phyloP scores from a whole-genome alignment of 176 grass and related monocot genomes.

The Areca catechu region DNA sequence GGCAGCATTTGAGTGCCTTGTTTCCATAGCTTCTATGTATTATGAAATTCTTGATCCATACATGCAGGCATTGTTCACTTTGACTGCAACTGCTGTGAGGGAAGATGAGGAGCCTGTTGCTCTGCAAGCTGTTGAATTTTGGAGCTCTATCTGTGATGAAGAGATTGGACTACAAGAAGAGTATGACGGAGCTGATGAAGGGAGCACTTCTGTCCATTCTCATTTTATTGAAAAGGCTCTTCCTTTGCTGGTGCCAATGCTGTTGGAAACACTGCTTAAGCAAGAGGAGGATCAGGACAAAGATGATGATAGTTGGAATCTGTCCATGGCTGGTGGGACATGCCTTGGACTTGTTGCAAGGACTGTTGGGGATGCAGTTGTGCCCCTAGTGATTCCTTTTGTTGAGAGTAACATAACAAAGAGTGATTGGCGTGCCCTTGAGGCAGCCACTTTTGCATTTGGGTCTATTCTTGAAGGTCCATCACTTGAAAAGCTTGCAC shows the following conservation, averaged over 20 bases:
- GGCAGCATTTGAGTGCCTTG: constrained; percentile 78
- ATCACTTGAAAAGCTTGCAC: constrained; percentile 60
- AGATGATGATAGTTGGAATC: constrained; percentile 74
- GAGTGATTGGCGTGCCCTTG: constrained; percentile 56
- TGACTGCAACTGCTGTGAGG: constrained; percentile 74
- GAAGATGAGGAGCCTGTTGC: constrained; percentile 56
- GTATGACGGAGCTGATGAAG: constrained; percentile 51
- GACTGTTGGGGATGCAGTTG: constrained; percentile 64
- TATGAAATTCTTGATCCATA: constrained; percentile 57
- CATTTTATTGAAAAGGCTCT: constrained; percentile 78
- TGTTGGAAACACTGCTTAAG: constrained; percentile 78
- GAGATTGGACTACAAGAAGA: constrained; percentile 75
- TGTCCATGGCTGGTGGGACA: constrained; percentile 62
- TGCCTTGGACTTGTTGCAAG: constrained; percentile 74
- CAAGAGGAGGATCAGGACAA: constrained; percentile 94
- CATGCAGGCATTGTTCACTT: constrained; percentile 67
- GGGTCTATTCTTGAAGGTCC: constrained; percentile 95
- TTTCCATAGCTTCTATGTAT: constrained; percentile 84
- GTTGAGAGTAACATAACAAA: constrained; percentile 72
- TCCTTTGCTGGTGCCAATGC: constrained; percentile 75
- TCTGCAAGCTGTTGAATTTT: constrained; percentile 86
- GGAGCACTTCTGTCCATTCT: constrained; percentile 49
- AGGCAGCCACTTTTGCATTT: constrained; percentile 95
- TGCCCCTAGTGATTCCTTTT: constrained; percentile 77
- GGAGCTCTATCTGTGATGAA: constrained; percentile 90